Conservation (phyloP, 768 basidiomycete species). For the Clitopilus passeckerianus region DNA sequence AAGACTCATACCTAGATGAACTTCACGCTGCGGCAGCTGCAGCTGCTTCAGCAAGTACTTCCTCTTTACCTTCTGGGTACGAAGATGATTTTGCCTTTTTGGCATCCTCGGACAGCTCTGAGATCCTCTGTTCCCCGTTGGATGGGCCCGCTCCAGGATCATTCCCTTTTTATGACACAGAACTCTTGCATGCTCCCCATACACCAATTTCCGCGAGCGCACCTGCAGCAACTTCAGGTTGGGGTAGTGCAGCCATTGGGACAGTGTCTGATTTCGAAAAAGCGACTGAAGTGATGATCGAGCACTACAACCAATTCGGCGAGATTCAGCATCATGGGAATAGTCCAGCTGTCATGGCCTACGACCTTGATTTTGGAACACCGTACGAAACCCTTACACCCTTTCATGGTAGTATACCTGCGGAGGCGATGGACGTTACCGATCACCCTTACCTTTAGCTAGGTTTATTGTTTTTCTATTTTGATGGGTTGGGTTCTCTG, state of each 20-base stretch:
- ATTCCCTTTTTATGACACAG: constrained; percentile 10
- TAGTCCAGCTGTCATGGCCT: constrained; percentile 9
- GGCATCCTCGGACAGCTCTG: constrained; percentile 18
- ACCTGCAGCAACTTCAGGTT: background rate
- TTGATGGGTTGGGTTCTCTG: background rate
- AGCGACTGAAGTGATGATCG: background rate
- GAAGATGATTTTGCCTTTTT: constrained; percentile 20
- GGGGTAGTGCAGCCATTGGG: background rate
- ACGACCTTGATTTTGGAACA: constrained; percentile 10
- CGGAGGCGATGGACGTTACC: constrained; percentile 9
- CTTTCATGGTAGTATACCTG: constrained; percentile 9
- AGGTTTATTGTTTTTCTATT: background rate
- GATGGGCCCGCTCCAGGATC: constrained; percentile 12
- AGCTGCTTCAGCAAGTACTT: background rate
- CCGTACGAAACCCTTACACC: background rate
- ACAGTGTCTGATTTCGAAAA: background rate
- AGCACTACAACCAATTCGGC: background rate
- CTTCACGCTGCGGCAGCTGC: constrained; percentile 7
- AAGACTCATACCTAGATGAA: constrained; percentile 4
- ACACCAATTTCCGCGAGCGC: background rate
- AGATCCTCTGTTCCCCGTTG: constrained; percentile 27
- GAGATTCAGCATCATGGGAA: background rate
- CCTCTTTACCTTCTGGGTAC: constrained; percentile 17
- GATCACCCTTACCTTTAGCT: background rate
- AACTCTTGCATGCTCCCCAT: constrained; percentile 7